Conservation (phyloP, 768 basidiomycete genomes). For the Tylopilus sp. region DNA sequence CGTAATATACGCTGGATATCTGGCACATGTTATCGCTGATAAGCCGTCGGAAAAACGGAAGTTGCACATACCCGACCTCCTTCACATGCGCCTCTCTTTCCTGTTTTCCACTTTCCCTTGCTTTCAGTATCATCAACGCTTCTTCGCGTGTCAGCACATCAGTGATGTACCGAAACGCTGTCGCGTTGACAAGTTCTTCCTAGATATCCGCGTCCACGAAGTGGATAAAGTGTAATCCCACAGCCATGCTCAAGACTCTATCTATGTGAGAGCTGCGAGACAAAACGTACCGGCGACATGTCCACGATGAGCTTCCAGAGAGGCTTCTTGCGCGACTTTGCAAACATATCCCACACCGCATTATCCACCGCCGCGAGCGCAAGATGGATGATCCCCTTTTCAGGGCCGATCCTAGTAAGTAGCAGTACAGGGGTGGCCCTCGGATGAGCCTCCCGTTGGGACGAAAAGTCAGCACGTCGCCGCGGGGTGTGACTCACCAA, state of each 20-base stretch:
- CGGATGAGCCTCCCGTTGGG: background rate
- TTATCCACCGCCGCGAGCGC: slow-evolving; percentile 86
- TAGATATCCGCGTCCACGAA: slow-evolving; percentile 23
- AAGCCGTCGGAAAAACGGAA: background rate
- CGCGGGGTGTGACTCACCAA: slow-evolving; percentile 54
- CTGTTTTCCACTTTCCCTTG: slow-evolving; percentile 67
- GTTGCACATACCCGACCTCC: slow-evolving; percentile 50
- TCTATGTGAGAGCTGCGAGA: slow-evolving; percentile 9
- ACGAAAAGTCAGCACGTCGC: background rate
- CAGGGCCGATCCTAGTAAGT: slow-evolving; percentile 84
- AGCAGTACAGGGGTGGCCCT: slow-evolving; percentile 91
- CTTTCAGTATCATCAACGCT: slow-evolving; percentile 75
- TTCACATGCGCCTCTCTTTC: slow-evolving; percentile 73
- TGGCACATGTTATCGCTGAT: slow-evolving; percentile 22
- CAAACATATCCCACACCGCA: slow-evolving; percentile 91
- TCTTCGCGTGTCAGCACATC: slow-evolving; percentile 90
- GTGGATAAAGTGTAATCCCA: background rate
- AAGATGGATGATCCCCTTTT: slow-evolving; percentile 90
- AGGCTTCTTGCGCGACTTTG: slow-evolving; percentile 73
- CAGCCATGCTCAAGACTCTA: background rate
- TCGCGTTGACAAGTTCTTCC: slow-evolving; percentile 73
- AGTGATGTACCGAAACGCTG: slow-evolving; percentile 86
- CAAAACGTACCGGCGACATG: slow-evolving; percentile 62
- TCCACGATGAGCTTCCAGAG: slow-evolving; percentile 91
- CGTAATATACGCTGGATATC: slow-evolving; percentile 90